Evolutionary conservation across 106 monocot genomes (phyloP).

Genomic region (Platanthera guangdongensis): DNA sequence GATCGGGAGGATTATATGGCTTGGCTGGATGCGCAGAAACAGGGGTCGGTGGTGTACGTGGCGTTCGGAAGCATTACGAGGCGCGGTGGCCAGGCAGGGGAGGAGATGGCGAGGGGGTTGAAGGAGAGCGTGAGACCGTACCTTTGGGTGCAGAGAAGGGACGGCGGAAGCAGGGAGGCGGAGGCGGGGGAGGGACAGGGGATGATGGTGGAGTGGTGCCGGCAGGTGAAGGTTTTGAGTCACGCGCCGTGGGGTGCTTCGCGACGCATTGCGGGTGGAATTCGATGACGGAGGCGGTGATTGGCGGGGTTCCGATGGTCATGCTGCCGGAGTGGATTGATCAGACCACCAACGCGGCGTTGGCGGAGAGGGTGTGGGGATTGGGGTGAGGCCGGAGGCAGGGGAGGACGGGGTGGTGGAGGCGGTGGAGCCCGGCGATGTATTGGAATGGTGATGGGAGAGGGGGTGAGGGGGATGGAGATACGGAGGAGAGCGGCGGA

Average conservation of each 20-base stretch:
- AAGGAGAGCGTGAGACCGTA: no score
- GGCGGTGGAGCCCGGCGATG: not conserved
- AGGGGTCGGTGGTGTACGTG: no score
- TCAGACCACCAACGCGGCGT: slow-evolving; percentile 1
- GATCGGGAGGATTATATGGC: no score
- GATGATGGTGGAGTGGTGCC: slow-evolving; percentile 13
- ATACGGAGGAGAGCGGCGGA: not conserved
- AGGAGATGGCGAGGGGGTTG: no score
- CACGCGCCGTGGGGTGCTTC: slow-evolving; percentile 12
- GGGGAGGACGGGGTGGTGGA: not conserved
- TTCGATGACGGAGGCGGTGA: slow-evolving; percentile 7
- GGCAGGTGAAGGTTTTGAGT: slow-evolving; percentile 3
- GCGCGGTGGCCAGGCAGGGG: no score
- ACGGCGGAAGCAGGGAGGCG: no score
- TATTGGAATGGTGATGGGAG: slow-evolving; percentile 7
- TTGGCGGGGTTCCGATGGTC: slow-evolving; percentile 3
- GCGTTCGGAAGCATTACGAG: no score
- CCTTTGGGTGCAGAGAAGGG: no score
- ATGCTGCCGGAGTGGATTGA: slow-evolving; percentile 6
- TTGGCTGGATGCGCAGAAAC: no score
- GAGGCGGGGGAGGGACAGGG: not conserved
- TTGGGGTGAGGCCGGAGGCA: not conserved
- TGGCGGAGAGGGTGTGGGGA: slow-evolving; percentile 3
- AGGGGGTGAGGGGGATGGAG: not conserved
- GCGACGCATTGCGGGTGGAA: slow-evolving; percentile 17